A percentile compares a stretch with the other conserved stretches of the same genome.
phyloP scores from a whole-genome alignment of 805 yeast genomes.

The Barnettozyma salicaria region DNA sequence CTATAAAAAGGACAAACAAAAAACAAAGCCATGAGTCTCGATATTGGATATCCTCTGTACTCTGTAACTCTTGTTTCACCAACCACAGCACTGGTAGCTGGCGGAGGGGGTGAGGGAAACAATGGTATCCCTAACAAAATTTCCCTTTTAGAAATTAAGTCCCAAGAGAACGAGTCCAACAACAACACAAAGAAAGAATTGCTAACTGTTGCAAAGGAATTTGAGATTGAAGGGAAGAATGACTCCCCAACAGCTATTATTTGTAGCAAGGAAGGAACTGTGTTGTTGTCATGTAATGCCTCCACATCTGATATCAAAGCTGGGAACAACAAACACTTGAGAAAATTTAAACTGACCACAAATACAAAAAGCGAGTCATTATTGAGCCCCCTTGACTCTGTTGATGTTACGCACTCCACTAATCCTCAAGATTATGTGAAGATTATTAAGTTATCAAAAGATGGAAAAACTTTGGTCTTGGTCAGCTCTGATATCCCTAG shows the following conservation, averaged over 20 bases:
- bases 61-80: slow-evolving; percentile 67
- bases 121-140: slow-evolving; percentile 84
- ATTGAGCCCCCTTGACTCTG: slow-evolving; percentile 54
- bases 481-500: slow-evolving; percentile 67
- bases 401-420: slow-evolving; percentile 46
- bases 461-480: slow-evolving; percentile 59
- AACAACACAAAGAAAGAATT: slow-evolving; percentile 24
- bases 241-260: slow-evolving; percentile 89
- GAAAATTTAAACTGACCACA: slow-evolving; percentile 42
- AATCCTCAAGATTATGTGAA: slow-evolving; percentile 54
- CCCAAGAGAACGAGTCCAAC: slow-evolving; percentile 30
- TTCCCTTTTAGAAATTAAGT: slow-evolving; percentile 56
- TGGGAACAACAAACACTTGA: slow-evolving; percentile 63
- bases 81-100: slow-evolving; percentile 62
- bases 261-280: slow-evolving; percentile 35
- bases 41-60: slow-evolving; percentile 59
- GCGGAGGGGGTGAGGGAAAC: slow-evolving; percentile 95
- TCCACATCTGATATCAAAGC: slow-evolving; percentile 49
- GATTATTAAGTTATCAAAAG: slow-evolving; percentile 48
- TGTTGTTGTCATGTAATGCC: slow-evolving; percentile 76
- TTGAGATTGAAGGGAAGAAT: slow-evolving; percentile 53
- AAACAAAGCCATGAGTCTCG: slow-evolving; percentile 7
- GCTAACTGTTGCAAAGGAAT: slow-evolving; percentile 58
- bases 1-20: too few relatives aligned
- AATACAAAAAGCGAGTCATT: slow-evolving; percentile 38